A percentile compares a stretch with the other conserved stretches of the same genome.
Evolutionary conservation across 192 early-diverging fungal species (phyloP).

Genomic region (Rhizophagus prolifer): DNA sequence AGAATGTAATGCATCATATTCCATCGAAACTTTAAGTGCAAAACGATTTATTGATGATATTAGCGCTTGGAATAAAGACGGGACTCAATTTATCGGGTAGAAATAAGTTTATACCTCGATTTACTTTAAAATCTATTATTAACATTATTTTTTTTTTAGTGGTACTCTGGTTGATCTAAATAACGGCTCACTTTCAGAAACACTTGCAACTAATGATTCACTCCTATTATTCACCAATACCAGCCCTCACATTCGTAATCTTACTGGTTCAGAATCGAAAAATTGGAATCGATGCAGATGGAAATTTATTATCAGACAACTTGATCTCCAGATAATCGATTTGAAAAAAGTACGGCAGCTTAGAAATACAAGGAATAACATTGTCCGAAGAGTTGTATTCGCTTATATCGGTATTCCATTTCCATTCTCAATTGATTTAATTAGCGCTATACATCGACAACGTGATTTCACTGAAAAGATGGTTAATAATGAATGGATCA

Average conservation of each 20-base stretch:
- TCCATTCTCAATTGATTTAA: constrained; percentile 47
- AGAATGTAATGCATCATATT: background rate
- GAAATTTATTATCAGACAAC: constrained; percentile 16
- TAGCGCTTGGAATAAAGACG: background rate
- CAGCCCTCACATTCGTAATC: background rate
- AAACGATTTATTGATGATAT: constrained; percentile 27
- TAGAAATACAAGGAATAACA: constrained; percentile 17
- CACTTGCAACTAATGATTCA: background rate
- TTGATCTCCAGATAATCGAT: background rate
- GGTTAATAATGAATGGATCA: background rate
- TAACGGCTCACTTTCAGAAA: background rate
- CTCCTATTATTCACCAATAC: background rate
- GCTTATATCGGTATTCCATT: constrained; percentile 44
- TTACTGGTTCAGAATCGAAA: background rate
- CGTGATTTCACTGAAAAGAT: background rate
- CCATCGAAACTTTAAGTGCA: background rate
- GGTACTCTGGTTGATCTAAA: background rate
- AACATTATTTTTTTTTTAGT: background rate
- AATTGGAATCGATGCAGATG: constrained; percentile 8
- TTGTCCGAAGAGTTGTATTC: constrained; percentile 26
- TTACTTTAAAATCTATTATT: constrained; percentile 2
- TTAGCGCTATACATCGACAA: constrained; percentile 41
- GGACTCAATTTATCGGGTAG: background rate
- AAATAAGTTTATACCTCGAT: background rate
- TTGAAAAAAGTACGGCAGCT: background rate